Base-by-base conservation (phyloP, 2,329 filamentous ascomycete species). In the Pseudodiploospora longispora region DNA sequence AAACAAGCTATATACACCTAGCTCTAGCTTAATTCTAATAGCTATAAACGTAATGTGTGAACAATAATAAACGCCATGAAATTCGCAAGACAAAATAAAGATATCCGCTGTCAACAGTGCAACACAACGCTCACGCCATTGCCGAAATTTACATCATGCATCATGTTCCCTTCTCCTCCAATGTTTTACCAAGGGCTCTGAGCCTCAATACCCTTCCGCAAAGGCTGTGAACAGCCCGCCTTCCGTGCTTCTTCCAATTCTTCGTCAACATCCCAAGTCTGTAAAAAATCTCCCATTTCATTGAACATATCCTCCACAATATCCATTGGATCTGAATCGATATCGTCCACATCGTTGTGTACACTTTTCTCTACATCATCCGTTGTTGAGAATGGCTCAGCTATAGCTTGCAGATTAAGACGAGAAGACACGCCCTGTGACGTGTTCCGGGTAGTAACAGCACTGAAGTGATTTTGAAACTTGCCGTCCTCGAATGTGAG, bases 401-500 rank as follows among this genome's bases (percentile, higher is more conserved):
- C 59, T 54, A 59, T 59, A 8, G 51, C 54, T 30, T 50, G 45
- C 8, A 50, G 46, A n/a, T 48, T 44, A n/a, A 57, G 56, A 33
- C 55, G 57, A 27, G 43, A 43, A n/a, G 48, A 31, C 7, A 45
- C 51, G 31, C 52, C 40, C 48, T 74, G 70, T 5, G 68, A 73
- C 9, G 58, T 61, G 12, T 63, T 66, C 12, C 64, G 63, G 27
- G 56, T 61, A n/a, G 63, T 66, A 34, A 74, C 60, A 1, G 62
- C 63, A 29, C 65, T 61, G 49, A 77, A 77, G 50, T 76, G 72
- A n/a, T 64, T 65, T 12, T 56, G 59, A 40, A 75, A 77, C 40
- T 61, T 66, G 30, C 61, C 54, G 41, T 63, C 60, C 6, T 60
- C 57, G 2, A 57, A 60, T 2, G 55, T 57, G 3, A 60, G 62